These are phyloP conservation scores for Abrus pulchellus DNA, from an alignment of 306 rosid species.

Conservation along the genomic window DNA sequence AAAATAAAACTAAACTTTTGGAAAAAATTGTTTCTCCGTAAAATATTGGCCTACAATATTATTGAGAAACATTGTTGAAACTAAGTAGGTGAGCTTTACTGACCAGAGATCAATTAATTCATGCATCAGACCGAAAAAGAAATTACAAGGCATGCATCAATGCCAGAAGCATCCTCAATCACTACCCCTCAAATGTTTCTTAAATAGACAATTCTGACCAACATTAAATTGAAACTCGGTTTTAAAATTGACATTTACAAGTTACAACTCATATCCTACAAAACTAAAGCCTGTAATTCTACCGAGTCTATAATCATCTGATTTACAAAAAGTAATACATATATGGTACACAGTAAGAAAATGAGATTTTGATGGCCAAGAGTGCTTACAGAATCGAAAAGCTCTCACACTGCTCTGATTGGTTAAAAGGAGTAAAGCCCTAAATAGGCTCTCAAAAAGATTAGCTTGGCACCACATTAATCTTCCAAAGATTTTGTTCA, in stretches of 20 bases:
- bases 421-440: conserved; percentile 33
- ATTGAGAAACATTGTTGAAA: background rate
- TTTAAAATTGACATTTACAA: conserved; percentile 47
- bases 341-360: conserved; percentile 37
- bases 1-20: background rate
- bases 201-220: conserved; percentile 19
- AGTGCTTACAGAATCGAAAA: conserved; percentile 54
- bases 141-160: conserved; percentile 28
- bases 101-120: conserved; percentile 17
- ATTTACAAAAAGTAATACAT: conserved; percentile 41
- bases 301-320: conserved; percentile 36
- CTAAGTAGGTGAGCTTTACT: conserved; percentile 8
- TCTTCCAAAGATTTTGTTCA: background rate
- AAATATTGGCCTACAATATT: conserved; percentile 2
- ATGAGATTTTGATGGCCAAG: conserved; percentile 53
- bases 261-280: conserved; percentile 52
- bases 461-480: background rate
- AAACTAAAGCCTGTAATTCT: conserved; percentile 48
- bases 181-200: conserved; percentile 8
- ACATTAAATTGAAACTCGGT: conserved; percentile 38
- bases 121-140: background rate
- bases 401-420: conserved; percentile 58
- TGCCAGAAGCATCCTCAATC: conserved; percentile 30
- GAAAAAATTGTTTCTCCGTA: background rate
- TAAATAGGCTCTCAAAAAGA: conserved; percentile 5